phyloP scores from a whole-genome alignment of 2,329 filamentous ascomycete species.

The Onygenales sp. region DNA sequence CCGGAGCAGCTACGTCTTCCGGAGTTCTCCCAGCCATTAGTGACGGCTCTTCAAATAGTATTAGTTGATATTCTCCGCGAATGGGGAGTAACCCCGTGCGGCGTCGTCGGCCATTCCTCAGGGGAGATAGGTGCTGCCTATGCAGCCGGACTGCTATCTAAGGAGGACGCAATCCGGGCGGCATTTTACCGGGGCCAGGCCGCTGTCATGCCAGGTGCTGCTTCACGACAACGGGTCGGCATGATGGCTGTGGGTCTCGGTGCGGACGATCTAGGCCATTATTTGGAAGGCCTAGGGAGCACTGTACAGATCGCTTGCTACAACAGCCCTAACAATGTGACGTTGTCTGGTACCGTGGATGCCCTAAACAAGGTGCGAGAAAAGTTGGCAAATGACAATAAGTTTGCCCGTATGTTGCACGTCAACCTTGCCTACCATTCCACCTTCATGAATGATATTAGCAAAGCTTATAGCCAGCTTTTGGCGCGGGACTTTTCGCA shows the following conservation, averaged over 20 bases:
- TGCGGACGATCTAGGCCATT: not conserved
- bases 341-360: conserved; percentile 1
- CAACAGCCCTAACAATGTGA: conserved; percentile 4
- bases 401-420: conserved; percentile 2
- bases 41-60: conserved; percentile 7
- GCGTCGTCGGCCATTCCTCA: conserved; percentile 8
- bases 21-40: conserved; percentile 7
- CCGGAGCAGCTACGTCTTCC: not conserved
- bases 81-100: conserved; percentile 1
- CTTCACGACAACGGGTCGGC: not conserved
- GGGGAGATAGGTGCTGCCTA: conserved; percentile 5
- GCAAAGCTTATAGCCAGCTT: not conserved
- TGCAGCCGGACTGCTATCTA: not conserved
- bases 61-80: conserved; percentile 1
- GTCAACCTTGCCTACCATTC: conserved; percentile 7
- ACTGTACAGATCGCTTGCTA: conserved; percentile 1
- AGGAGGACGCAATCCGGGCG: conserved; percentile 4
- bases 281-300: conserved; percentile 3
- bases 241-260: conserved; percentile 5
- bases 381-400: conserved; percentile 5
- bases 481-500: not conserved
- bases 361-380: not conserved
- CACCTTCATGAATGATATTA: conserved; percentile 3
- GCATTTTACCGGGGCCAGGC: conserved; percentile 5
- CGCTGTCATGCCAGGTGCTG: not conserved